Evolutionary conservation across 1,284 basidiomycete genomes (phyloP).

Genomic region (Cryptococcus sp.): DNA sequence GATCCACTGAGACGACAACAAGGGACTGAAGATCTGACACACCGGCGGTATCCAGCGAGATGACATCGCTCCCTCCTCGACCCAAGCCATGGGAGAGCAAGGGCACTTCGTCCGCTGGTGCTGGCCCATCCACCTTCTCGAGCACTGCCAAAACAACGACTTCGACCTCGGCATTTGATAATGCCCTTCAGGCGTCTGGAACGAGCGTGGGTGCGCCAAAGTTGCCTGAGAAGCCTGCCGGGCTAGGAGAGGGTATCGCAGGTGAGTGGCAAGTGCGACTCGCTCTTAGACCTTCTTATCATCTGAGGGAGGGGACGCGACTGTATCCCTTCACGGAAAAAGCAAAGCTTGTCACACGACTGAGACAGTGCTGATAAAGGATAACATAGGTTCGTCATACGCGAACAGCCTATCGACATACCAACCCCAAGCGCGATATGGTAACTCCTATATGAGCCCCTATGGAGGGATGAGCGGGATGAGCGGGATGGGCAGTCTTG

Average conservation of each 20-base stretch:
- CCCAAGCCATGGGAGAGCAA: slow-evolving; percentile 48
- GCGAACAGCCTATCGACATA: not conserved
- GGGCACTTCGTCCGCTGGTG: slow-evolving; percentile 19
- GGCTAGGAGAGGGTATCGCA: slow-evolving; percentile 19
- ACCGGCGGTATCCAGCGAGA: slow-evolving; percentile 1
- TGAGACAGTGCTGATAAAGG: not conserved
- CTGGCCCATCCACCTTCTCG: slow-evolving; percentile 18
- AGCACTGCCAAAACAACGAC: not conserved
- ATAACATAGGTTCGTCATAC: not conserved
- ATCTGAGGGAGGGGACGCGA: too few relatives aligned
- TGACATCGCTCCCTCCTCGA: slow-evolving; percentile 43
- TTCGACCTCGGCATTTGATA: slow-evolving; percentile 27
- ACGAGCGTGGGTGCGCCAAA: slow-evolving; percentile 29
- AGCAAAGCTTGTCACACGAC: too few relatives aligned
- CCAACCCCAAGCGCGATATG: slow-evolving; percentile 8
- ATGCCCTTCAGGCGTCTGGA: slow-evolving; percentile 23
- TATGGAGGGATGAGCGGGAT: slow-evolving; percentile 17
- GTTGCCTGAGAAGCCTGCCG: slow-evolving; percentile 43
- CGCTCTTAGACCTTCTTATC: not conserved
- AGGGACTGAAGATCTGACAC: too few relatives aligned
- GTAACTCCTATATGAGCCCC: slow-evolving; percentile 10
- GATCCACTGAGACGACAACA: too few relatives aligned
- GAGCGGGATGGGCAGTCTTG: slow-evolving; percentile 11
- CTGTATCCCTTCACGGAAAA: too few relatives aligned
- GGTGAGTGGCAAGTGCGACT: slow-evolving; percentile 1